Conservation (phyloP, 306 rosid genomes). For the Mimosa bimucronata region DNA sequence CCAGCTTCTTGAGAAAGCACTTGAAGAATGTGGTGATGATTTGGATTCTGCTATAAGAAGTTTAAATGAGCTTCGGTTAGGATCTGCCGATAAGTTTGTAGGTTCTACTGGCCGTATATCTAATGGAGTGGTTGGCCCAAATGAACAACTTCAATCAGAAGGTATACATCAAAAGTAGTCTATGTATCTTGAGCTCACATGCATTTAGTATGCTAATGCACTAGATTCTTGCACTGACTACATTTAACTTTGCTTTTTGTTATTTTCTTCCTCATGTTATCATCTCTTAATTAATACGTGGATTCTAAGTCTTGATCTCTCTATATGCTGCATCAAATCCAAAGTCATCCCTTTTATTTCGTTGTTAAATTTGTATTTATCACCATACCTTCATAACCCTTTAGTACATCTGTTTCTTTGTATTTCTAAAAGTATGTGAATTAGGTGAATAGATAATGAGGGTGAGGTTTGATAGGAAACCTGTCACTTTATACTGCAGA, state of each 20-base stretch:
- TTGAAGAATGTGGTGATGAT: constrained; percentile 77
- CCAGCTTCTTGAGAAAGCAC: constrained; percentile 73
- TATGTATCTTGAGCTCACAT: neutral
- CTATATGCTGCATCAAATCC: neutral
- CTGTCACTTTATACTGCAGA: neutral
- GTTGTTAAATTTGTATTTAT: neutral
- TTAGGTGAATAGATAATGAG: constrained; percentile 13
- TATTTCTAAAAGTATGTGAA: neutral
- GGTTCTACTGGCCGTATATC: constrained; percentile 43
- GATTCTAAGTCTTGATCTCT: neutral
- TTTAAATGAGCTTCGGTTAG: constrained; percentile 68
- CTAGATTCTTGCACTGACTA: neutral
- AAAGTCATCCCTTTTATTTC: neutral
- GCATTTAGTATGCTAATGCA: neutral
- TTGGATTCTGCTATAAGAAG: constrained; percentile 76
- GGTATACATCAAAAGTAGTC: constrained; percentile 32
- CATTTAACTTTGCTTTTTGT: neutral
- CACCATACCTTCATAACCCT: neutral
- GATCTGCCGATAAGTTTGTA: constrained; percentile 34
- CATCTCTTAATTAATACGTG: neutral
- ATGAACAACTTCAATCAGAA: constrained; percentile 48
- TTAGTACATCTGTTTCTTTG: neutral
- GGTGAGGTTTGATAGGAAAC: constrained; percentile 3
- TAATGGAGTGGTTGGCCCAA: constrained; percentile 38
- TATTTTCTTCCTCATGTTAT: neutral